Conservation (phyloP, 306 rosid species). For the Cucurbita argyrosperma region DNA sequence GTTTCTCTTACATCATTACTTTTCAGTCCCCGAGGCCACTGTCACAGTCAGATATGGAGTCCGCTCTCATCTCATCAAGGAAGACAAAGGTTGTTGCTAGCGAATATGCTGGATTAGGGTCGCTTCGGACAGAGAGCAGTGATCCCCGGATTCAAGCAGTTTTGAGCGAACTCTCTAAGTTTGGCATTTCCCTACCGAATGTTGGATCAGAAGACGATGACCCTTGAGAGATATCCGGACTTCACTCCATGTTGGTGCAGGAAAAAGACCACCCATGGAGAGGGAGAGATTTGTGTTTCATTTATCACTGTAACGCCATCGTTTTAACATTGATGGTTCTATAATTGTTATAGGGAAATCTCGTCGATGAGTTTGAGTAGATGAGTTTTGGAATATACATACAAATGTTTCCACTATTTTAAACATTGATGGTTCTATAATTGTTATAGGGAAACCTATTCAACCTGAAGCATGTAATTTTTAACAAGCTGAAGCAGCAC, state of each 20-base stretch:
- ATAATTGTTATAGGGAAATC: background rate
- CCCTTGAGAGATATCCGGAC: background rate
- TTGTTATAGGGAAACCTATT: too few relatives aligned
- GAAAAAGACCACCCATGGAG: background rate
- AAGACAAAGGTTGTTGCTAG: conserved; percentile 77
- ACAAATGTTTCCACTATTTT: background rate
- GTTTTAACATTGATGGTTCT: conserved; percentile 3
- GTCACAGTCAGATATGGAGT: conserved; percentile 58
- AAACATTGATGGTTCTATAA: too few relatives aligned
- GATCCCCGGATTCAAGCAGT: conserved; percentile 60
- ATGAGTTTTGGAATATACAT: background rate
- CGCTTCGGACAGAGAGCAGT: conserved; percentile 31
- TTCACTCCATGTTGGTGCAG: background rate
- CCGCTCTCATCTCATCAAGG: conserved; percentile 46
- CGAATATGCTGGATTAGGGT: conserved; percentile 47
- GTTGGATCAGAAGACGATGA: conserved; percentile 1
- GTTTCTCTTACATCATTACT: conserved; percentile 1
- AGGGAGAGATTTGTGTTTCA: background rate
- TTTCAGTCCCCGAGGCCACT: conserved; percentile 65
- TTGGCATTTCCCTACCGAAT: conserved; percentile 34
- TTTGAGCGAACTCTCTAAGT: conserved; percentile 56
- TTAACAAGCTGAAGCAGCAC: too few relatives aligned
- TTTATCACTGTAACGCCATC: background rate
- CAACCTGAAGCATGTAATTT: too few relatives aligned
- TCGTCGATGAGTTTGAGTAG: background rate